phyloP scores from a whole-genome alignment of 176 grass and related monocot genomes.

The Carex pumila region DNA sequence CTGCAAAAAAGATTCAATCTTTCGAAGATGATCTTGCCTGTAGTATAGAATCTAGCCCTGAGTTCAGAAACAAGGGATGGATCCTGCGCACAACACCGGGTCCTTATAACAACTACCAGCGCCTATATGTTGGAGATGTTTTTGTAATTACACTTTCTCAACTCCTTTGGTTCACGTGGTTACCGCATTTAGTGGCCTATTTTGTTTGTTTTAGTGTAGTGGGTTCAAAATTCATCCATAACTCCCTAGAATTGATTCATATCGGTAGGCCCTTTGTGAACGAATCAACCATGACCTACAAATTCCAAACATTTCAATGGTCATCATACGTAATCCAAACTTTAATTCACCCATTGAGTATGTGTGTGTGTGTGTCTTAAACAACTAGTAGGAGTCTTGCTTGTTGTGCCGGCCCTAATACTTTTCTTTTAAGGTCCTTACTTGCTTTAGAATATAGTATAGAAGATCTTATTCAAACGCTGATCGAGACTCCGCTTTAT shows the following conservation, averaged over 20 bases:
- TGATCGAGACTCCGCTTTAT: not conserved
- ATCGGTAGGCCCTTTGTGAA: not conserved
- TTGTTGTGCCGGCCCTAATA: no score
- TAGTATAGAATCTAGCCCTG: no score
- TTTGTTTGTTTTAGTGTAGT: not conserved
- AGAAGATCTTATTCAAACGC: not conserved
- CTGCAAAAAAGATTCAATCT: no score
- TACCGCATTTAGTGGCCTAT: not conserved
- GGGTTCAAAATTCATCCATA: not conserved
- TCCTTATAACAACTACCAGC: no score
- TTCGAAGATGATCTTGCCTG: no score
- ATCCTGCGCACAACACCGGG: no score
- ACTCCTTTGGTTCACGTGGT: not conserved
- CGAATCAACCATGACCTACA: not conserved
- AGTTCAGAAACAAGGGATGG: no score
- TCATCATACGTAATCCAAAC: not conserved
- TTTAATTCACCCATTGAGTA: not conserved
- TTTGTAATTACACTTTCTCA: not conserved
- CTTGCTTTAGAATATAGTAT: not conserved
- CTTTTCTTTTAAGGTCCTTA: not conserved
- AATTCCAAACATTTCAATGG: not conserved
- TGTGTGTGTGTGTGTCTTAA: not conserved
- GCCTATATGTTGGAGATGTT: not conserved
- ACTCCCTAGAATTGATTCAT: not conserved
- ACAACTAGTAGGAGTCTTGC: not conserved